Conservation (phyloP, 257 asterid species). For the Lantana camara region DNA sequence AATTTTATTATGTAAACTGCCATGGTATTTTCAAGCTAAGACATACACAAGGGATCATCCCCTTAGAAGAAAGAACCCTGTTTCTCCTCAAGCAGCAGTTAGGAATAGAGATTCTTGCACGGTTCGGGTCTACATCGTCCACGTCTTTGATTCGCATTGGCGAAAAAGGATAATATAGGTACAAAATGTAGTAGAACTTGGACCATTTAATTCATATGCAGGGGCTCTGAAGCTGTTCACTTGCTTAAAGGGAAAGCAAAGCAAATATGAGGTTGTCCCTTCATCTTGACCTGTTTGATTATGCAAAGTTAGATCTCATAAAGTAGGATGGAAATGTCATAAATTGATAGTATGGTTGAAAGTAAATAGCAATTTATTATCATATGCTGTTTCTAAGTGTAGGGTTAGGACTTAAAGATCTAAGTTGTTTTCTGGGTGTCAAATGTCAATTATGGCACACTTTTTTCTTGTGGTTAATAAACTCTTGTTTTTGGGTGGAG, state of each 20-base stretch:
- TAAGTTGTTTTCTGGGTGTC: background rate
- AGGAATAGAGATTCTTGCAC: background rate
- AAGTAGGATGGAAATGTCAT: background rate
- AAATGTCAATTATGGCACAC: constrained; percentile 9
- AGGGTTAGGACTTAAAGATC: background rate
- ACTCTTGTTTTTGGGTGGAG: constrained; percentile 26
- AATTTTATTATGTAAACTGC: background rate
- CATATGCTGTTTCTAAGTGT: background rate
- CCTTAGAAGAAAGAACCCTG: background rate
- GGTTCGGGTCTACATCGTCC: too few relatives aligned
- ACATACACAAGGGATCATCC: background rate
- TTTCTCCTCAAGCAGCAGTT: background rate
- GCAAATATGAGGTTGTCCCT: too few relatives aligned
- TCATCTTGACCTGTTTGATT: background rate
- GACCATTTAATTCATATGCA: too few relatives aligned
- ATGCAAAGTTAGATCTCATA: background rate
- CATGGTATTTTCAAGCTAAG: background rate
- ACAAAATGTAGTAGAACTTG: too few relatives aligned
- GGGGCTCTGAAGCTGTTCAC: too few relatives aligned
- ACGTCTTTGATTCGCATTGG: too few relatives aligned
- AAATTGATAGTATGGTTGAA: too few relatives aligned
- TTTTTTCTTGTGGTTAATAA: constrained; percentile 13
- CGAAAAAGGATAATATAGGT: too few relatives aligned
- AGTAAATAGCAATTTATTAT: background rate
- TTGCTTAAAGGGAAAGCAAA: too few relatives aligned